These are phyloP conservation scores for Vicia sativa DNA, from an alignment of 306 rosid genomes.

Conservation along the genomic window DNA sequence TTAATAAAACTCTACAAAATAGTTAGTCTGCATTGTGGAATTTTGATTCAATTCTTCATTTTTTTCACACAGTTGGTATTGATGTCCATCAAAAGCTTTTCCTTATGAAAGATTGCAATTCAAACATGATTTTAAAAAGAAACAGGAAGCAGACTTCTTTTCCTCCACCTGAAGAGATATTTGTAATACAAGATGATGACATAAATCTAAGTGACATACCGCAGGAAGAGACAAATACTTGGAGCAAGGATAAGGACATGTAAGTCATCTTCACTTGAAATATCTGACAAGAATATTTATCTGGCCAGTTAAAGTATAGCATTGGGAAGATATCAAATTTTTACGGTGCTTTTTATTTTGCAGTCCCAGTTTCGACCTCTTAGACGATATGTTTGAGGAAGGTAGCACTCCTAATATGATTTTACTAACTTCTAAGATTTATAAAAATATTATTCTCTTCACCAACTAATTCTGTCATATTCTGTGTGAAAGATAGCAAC, in stretches of 20 bases:
- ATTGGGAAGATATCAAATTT: constrained; percentile 30
- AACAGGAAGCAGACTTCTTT: constrained; percentile 48
- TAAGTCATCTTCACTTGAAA: constrained; percentile 45
- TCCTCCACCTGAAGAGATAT: constrained; percentile 54
- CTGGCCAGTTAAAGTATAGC: neutral
- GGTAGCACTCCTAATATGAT: constrained; percentile 49
- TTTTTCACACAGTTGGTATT: constrained; percentile 74
- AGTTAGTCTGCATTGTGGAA: constrained; percentile 22
- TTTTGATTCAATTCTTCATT: constrained; percentile 11
- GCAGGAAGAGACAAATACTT: constrained; percentile 46
- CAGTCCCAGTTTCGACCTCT: constrained; percentile 89
- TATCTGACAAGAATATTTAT: neutral
- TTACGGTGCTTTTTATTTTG: constrained; percentile 27
- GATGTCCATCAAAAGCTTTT: constrained; percentile 70
- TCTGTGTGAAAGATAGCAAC: constrained; percentile 51
- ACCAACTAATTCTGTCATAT: constrained; percentile 25
- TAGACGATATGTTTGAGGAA: constrained; percentile 64
- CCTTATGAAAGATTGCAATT: constrained; percentile 52
- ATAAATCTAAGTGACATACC: constrained; percentile 44
- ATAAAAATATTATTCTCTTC: constrained; percentile 33
- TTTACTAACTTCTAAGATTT: neutral
- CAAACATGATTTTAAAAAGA: constrained; percentile 45
- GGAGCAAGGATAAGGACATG: constrained; percentile 48
- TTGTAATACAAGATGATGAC: constrained; percentile 58
- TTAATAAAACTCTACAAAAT: constrained; percentile 31